phyloP scores from a whole-genome alignment of 1,139 yeast genomes.

The Lodderomyces orthopsilosis region DNA sequence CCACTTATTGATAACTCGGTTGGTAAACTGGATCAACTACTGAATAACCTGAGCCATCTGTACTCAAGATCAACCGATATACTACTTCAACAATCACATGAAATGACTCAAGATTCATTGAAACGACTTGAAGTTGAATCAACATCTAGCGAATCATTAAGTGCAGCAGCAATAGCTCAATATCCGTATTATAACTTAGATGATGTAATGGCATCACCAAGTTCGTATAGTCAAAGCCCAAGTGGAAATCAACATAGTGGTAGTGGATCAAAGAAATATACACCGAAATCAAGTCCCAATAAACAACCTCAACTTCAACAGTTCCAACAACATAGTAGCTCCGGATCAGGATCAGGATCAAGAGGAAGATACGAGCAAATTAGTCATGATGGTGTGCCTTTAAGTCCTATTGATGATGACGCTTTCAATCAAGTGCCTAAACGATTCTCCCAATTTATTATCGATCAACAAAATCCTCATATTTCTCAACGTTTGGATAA shows the following conservation, averaged over 20 bases:
- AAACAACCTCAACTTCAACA: background rate
- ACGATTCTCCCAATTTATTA: slow-evolving; percentile 41
- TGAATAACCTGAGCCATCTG: background rate
- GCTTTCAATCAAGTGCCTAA: slow-evolving; percentile 37
- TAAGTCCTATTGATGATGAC: slow-evolving; percentile 3
- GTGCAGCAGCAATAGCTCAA: slow-evolving; percentile 17
- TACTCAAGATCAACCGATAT: background rate
- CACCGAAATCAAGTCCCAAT: background rate
- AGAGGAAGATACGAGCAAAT: background rate
- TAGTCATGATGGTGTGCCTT: background rate
- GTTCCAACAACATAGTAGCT: slow-evolving; percentile 1
- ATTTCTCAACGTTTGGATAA: slow-evolving; percentile 25
- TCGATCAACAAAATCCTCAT: slow-evolving; percentile 35
- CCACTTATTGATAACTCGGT: too few relatives aligned
- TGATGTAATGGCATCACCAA: background rate
- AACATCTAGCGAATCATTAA: slow-evolving; percentile 25
- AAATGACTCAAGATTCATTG: slow-evolving; percentile 14
- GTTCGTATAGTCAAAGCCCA: slow-evolving; percentile 12
- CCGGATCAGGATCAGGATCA: background rate
- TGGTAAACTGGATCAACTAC: background rate
- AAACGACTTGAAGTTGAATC: slow-evolving; percentile 32
- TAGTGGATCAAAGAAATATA: background rate
- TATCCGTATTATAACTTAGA: slow-evolving; percentile 32
- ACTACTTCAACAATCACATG: background rate
- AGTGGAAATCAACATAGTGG: slow-evolving; percentile 6